A percentile compares a stretch with the other conserved stretches of the same genome.
phyloP scores from a whole-genome alignment of 495 filamentous ascomycete genomes.

The Aspergillus egyptiacus region DNA sequence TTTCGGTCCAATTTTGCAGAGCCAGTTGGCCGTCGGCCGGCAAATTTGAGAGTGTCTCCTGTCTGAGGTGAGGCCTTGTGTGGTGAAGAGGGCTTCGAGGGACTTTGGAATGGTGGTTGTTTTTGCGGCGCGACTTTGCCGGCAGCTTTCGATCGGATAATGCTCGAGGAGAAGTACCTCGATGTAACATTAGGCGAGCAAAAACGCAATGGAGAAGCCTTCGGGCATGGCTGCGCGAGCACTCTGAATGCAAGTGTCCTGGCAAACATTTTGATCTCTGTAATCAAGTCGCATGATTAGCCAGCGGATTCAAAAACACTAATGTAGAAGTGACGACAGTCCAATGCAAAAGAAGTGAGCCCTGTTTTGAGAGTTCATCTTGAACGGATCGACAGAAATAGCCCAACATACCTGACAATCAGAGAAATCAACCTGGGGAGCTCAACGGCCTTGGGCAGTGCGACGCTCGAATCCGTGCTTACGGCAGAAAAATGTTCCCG shows the following conservation, averaged over 20 bases:
- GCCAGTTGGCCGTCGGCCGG: constrained; percentile 20
- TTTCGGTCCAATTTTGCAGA: constrained; percentile 33
- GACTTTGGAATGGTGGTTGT: not conserved
- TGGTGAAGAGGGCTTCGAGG: constrained; percentile 14
- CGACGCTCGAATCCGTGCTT: constrained; percentile 15
- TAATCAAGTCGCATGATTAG: not conserved
- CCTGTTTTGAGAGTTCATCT: not conserved
- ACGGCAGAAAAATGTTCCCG: constrained; percentile 47
- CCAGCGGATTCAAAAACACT: not conserved
- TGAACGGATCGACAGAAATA: too few species aligned
- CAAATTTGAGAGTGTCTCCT: constrained; percentile 25
- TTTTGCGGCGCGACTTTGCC: constrained; percentile 16
- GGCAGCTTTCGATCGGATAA: constrained; percentile 20
- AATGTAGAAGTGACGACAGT: not conserved
- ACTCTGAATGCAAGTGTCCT: constrained; percentile 25
- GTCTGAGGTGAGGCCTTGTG: constrained; percentile 1
- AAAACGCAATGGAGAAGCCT: constrained; percentile 10
- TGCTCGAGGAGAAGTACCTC: constrained; percentile 34
- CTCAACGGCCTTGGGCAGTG: constrained; percentile 1
- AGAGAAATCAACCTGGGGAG: not conserved
- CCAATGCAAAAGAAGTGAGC: not conserved
- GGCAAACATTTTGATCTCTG: constrained; percentile 30
- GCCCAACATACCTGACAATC: not conserved
- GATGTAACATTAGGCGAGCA: constrained; percentile 18
- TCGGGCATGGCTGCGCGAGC: constrained; percentile 26